Conservation (phyloP, 2,329 filamentous ascomycete species). For the Graphium sp. region DNA sequence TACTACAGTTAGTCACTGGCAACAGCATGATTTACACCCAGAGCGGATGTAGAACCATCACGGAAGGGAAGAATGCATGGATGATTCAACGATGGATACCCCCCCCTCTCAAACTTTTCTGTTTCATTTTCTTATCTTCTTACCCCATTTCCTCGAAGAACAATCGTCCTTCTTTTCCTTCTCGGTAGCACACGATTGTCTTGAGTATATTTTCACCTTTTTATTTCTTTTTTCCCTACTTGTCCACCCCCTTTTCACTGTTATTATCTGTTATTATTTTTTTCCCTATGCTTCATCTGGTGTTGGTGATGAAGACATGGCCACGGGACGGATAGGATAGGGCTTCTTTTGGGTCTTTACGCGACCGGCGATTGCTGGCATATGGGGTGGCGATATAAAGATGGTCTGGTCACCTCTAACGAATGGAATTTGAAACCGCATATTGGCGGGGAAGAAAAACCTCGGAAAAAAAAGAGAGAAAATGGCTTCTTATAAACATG, state of each 20-base stretch:
- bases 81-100: constrained; percentile 27
- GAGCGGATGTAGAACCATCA: constrained; percentile 12
- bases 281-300: constrained; percentile 1
- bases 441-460: no score
- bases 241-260: constrained; percentile 4
- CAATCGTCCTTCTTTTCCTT: constrained; percentile 1
- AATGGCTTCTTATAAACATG: no score
- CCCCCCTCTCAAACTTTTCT: no score
- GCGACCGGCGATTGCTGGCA: no score
- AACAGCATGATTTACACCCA: constrained; percentile 14
- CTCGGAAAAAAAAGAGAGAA: no score
- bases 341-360: no score
- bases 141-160: constrained; percentile 5
- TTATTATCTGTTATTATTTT: constrained; percentile 6
- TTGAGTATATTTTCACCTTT: background rate
- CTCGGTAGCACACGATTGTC: constrained; percentile 1
- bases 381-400: no score
- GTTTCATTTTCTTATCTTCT: constrained; percentile 6
- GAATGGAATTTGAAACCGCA: no score
- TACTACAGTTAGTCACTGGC: constrained; percentile 20
- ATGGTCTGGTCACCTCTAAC: no score
- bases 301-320: background rate
- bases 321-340: background rate
- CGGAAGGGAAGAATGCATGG: constrained; percentile 22
- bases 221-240: constrained; percentile 2